Evolutionary conservation across 192 early-diverging fungal species (phyloP), one percentile per base, ranked within the genome.

Genomic region (Umbelopsis sp.): DNA sequence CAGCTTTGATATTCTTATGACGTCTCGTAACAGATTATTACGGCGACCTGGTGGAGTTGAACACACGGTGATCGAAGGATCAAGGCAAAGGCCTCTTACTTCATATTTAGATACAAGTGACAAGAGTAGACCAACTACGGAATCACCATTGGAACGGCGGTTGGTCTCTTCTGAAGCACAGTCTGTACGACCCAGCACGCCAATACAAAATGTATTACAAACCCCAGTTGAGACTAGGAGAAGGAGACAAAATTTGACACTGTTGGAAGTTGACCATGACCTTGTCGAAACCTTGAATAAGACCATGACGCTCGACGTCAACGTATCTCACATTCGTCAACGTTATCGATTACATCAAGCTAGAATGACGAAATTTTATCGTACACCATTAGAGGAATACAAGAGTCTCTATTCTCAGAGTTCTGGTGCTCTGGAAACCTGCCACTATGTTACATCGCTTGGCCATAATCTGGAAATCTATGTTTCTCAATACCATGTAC

Each of bases 331-430:
- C 26, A 62, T 62, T 14, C 26, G 20, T 16, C 26, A 34, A 20
- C 24, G 26, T 5, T 62, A 62, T 17, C 56, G 56, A 29, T 62
- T 62, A 31, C 56, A 62, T 34, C 56, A 62, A 34, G 29, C 56
- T n/a, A 29, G 56, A 29, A 62, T 62, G 56, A 62, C 56, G 2
- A 29, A 34, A 20, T 32, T 62, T 14, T 62, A 62, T 20, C 56
- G 56, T 5, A 34, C 31, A 4, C 56, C 56, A 5, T 16, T 62
- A 8, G 56, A 11, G 4, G 56, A 62, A 26, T 62, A 62, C 56
- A 62, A 62, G 26, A 17, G 1, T 14, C 20, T 36, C 26, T n/a
- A 20, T 62, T 32, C 56, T 29, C 25, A 29, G 31, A 5, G 20
- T 34, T 6, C 29, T 0, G 12, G 29, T 0, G 24, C 52, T 7